Evolutionary conservation across 2,329 filamentous ascomycete species (phyloP).

Genomic region (Fusarium oxysporum): DNA sequence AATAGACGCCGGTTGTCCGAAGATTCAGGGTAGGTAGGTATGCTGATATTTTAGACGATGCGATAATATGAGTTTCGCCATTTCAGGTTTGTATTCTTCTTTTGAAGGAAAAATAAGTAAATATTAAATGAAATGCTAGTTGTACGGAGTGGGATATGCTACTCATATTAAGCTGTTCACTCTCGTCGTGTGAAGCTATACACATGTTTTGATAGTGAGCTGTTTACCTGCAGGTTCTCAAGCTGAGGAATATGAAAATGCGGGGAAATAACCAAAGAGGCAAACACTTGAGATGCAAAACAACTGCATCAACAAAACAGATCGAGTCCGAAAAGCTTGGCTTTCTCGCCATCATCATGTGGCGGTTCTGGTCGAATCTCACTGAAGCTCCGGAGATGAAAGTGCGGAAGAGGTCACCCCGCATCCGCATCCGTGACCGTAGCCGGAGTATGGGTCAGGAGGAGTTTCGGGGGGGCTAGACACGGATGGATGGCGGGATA

Average conservation of each 20-base stretch:
- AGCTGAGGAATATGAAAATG: neutral
- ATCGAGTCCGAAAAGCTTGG: neutral
- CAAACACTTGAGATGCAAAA: neutral
- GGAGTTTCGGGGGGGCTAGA: slow-evolving; percentile 20
- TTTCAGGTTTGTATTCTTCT: neutral
- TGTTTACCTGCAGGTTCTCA: neutral
- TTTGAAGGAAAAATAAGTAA: no score
- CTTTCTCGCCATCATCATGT: neutral
- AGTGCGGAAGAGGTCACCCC: slow-evolving; percentile 30
- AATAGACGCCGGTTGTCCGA: slow-evolving; percentile 3
- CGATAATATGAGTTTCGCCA: no score
- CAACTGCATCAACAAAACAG: neutral
- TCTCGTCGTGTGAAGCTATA: neutral
- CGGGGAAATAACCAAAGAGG: slow-evolving; percentile 4
- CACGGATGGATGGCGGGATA: slow-evolving; percentile 34
- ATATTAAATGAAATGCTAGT: no score
- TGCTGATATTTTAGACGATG: no score
- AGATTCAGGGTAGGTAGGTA: neutral
- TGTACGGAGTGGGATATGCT: neutral
- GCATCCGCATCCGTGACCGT: slow-evolving; percentile 24
- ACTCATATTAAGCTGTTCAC: neutral
- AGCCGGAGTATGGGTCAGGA: slow-evolving; percentile 17
- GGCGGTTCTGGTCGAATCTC: neutral
- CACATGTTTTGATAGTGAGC: neutral
- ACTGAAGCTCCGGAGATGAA: slow-evolving; percentile 36